A percentile compares a stretch with the other conserved stretches of the same genome.
Conservation (phyloP, 441 rosid genomes). For the Eutrema salsugineum region DNA sequence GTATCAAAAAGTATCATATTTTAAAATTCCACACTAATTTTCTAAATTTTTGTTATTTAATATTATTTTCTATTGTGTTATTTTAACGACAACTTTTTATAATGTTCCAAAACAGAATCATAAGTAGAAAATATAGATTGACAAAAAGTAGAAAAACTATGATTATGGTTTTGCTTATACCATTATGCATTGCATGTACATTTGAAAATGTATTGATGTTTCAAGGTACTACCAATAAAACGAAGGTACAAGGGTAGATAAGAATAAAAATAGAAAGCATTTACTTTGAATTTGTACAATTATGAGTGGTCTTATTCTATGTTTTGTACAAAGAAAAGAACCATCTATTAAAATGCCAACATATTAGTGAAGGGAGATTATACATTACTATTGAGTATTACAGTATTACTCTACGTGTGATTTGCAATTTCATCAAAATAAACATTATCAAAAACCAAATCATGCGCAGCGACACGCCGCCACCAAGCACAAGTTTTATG, state of each 20-base stretch:
- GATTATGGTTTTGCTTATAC: background rate
- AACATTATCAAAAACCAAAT: background rate
- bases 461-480: slow-evolving; percentile 4
- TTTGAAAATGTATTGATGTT: background rate
- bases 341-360: background rate
- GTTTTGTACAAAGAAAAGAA: background rate
- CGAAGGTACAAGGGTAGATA: background rate
- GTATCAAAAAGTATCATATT: too few relatives aligned
- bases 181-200: background rate
- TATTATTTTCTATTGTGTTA: background rate
- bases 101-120: background rate
- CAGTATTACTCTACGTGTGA: background rate
- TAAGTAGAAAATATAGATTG: background rate
- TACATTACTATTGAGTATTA: background rate
- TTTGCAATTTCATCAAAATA: background rate
- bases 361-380: background rate
- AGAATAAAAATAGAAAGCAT: background rate
- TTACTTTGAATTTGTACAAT: background rate
- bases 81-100: background rate
- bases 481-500: background rate
- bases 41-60: too few relatives aligned
- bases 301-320: slow-evolving; percentile 1
- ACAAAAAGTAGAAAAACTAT: background rate
- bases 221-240: background rate
- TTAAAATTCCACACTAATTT: too few relatives aligned